Percentiles rank a stretch among this genome's conserved stretches.
phyloP scores from a whole-genome alignment of 768 basidiomycete genomes.

The Tylopilus balloui region DNA sequence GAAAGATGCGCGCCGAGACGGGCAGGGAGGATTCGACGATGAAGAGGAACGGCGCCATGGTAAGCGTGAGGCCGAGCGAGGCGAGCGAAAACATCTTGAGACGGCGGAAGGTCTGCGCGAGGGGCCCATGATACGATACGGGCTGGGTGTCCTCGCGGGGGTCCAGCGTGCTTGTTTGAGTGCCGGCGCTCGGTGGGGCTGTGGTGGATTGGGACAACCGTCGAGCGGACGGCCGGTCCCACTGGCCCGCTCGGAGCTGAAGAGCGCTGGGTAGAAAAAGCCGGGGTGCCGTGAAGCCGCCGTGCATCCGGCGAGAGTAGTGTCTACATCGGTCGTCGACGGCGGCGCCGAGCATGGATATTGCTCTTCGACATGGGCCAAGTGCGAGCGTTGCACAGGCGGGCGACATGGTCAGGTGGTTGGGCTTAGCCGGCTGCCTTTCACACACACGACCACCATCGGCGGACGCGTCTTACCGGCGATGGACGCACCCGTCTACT shows the following conservation, averaged over 20 bases:
- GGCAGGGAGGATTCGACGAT: conserved; percentile 76
- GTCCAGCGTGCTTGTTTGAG: conserved; percentile 3
- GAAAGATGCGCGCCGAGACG: conserved; percentile 55
- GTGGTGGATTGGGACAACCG: conserved; percentile 12
- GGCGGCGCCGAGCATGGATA: not conserved
- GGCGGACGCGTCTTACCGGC: conserved; percentile 15
- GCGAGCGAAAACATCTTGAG: conserved; percentile 82
- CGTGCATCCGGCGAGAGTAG: conserved; percentile 1
- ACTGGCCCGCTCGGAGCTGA: no score
- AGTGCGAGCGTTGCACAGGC: conserved; percentile 6
- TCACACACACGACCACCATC: conserved; percentile 2
- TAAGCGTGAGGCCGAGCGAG: conserved; percentile 64
- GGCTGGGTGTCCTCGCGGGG: conserved; percentile 4
- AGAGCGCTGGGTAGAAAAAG: no score
- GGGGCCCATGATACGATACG: conserved; percentile 63
- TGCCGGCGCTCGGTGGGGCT: not conserved
- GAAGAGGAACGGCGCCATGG: conserved; percentile 77
- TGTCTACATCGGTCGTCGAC: conserved; percentile 3
- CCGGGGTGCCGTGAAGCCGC: not conserved
- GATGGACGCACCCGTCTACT: conserved; percentile 75
- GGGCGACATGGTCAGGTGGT: conserved; percentile 3
- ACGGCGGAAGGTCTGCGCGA: conserved; percentile 65
- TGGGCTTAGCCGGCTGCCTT: not conserved
- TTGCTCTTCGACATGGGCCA: conserved; percentile 15
- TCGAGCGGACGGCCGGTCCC: conserved; percentile 1